phyloP scores from a whole-genome alignment of 192 early-diverging fungal species.

The Entomortierella chlamydospora region DNA sequence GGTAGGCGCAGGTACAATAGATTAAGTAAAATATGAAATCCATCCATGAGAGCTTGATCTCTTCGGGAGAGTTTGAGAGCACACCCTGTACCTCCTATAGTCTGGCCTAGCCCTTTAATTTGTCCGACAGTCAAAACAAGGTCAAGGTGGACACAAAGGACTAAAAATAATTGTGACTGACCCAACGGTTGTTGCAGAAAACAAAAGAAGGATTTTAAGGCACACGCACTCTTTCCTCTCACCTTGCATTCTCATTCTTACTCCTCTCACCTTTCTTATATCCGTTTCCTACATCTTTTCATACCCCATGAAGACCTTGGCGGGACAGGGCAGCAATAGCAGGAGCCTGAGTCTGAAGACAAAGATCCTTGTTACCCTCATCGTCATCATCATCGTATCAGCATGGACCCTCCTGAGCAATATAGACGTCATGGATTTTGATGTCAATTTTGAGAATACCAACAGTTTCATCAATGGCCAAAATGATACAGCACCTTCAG shows the following conservation, averaged over 20 bases:
- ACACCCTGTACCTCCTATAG: too few species aligned
- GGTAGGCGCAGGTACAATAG: too few species aligned
- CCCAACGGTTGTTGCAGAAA: too few species aligned
- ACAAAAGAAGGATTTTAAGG: too few species aligned
- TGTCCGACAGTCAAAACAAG: too few species aligned
- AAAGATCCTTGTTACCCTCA: slow-evolving; percentile 5
- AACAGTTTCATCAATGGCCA: neutral
- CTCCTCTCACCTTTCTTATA: neutral
- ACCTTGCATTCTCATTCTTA: neutral
- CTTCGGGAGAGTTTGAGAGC: too few species aligned
- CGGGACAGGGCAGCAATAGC: neutral
- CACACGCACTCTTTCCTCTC: neutral
- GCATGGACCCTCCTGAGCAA: slow-evolving; percentile 24
- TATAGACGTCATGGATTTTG: slow-evolving; percentile 1
- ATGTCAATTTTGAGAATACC: neutral
- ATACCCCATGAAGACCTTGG: neutral
- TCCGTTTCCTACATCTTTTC: neutral
- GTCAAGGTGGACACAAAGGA: too few species aligned
- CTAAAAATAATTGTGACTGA: too few species aligned
- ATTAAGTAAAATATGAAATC: too few species aligned
- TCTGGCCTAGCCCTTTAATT: too few species aligned
- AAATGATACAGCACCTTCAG: neutral
- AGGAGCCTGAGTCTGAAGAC: neutral
- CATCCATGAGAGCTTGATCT: too few species aligned
- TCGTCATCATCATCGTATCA: slow-evolving; percentile 21